Percentiles rank a stretch among this genome's conserved stretches.
phyloP scores from a whole-genome alignment of 2,329 filamentous ascomycete species.

The Penicillium vulpinum region DNA sequence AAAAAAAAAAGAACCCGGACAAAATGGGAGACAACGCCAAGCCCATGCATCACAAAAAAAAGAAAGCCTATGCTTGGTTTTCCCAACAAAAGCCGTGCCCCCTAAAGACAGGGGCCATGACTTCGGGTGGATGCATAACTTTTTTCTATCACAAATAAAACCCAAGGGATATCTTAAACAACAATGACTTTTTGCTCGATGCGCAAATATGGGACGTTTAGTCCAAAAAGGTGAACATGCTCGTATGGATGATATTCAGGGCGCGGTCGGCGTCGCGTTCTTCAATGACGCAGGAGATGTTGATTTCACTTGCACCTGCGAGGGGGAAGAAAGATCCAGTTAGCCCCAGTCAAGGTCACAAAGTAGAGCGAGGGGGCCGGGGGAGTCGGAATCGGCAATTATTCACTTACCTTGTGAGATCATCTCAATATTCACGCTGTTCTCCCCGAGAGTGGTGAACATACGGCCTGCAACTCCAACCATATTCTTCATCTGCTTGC shows the following conservation, averaged over 20 bases:
- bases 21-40: constrained; percentile 20
- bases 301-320: constrained; percentile 93
- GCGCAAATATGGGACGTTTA: constrained; percentile 36
- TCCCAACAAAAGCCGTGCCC: neutral
- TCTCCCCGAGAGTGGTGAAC: constrained; percentile 91
- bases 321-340: constrained; percentile 16
- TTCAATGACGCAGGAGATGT: constrained; percentile 97
- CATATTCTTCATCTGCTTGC: constrained; percentile 98
- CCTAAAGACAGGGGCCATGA: neutral
- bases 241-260: constrained; percentile 94
- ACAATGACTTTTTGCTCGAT: constrained; percentile 18
- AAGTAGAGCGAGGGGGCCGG: constrained; percentile 3
- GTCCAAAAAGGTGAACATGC: constrained; percentile 93
- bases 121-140: constrained; percentile 16
- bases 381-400: constrained; percentile 11
- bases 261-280: constrained; percentile 86
- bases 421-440: constrained; percentile 98
- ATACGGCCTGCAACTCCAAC: constrained; percentile 87
- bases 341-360: constrained; percentile 13
- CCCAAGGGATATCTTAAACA: constrained; percentile 29
- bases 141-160: constrained; percentile 19
- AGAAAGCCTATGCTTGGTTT: constrained; percentile 11
- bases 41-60: constrained; percentile 22
- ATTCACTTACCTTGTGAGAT: constrained; percentile 81
- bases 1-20: neutral